phyloP scores from a whole-genome alignment of 192 early-diverging fungal genomes.

The Coemansia sp. region DNA sequence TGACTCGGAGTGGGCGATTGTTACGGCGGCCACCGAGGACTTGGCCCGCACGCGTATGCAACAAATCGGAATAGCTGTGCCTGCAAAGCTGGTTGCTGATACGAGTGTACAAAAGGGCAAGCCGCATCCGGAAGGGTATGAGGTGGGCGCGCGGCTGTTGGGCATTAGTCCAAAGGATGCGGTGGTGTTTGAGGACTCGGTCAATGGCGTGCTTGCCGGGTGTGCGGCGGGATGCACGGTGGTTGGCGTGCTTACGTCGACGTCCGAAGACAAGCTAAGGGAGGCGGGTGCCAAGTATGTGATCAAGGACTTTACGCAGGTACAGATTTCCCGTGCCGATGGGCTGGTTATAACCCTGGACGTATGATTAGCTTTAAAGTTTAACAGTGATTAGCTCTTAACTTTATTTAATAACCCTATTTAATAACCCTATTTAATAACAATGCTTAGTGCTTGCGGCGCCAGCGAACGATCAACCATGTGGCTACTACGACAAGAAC shows the following conservation, averaged over 20 bases:
- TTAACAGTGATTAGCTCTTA: no score
- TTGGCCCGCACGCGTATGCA: conserved; percentile 22
- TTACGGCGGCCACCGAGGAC: conserved; percentile 27
- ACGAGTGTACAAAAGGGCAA: conserved; percentile 20
- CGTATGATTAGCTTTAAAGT: not conserved
- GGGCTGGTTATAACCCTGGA: not conserved
- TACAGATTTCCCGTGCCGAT: conserved; percentile 8
- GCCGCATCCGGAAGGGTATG: conserved; percentile 33
- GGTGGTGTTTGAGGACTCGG: conserved; percentile 44
- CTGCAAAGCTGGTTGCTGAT: conserved; percentile 23
- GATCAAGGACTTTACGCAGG: conserved; percentile 17
- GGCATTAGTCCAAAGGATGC: conserved; percentile 9
- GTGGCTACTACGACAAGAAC: conserved; percentile 10
- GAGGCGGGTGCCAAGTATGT: conserved; percentile 31
- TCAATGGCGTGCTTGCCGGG: conserved; percentile 35
- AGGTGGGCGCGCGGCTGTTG: conserved; percentile 17
- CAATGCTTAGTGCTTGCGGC: not conserved
- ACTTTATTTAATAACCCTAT: no score
- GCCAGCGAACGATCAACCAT: conserved; percentile 19
- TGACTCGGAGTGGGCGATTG: conserved; percentile 30
- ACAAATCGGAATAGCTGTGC: conserved; percentile 21
- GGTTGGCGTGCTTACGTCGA: conserved; percentile 33
- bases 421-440: no score
- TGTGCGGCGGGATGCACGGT: conserved; percentile 27
- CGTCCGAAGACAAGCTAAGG: conserved; percentile 5